These are phyloP conservation scores for Aspergillus piperis DNA, from an alignment of 2,329 filamentous ascomycete species.

Conservation along the genomic window DNA sequence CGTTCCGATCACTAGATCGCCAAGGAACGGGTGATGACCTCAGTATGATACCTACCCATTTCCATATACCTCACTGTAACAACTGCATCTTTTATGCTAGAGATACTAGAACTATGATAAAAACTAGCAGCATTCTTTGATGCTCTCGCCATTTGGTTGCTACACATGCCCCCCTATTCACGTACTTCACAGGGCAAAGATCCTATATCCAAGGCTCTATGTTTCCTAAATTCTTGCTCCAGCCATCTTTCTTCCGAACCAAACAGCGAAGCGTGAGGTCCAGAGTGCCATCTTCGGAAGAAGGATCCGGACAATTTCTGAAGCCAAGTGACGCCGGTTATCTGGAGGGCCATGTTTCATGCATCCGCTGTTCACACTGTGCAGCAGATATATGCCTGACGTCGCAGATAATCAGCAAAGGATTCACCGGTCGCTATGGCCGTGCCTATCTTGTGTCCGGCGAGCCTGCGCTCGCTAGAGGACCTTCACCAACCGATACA, in stretches of 20 bases:
- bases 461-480: conserved; percentile 34
- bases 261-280: conserved; percentile 18
- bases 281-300: conserved; percentile 7
- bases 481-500: conserved; percentile 34
- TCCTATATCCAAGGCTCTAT: conserved; percentile 19
- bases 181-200: background rate
- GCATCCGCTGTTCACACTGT: conserved; percentile 61
- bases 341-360: conserved; percentile 52
- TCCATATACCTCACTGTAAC: background rate
- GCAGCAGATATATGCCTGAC: conserved; percentile 60
- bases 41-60: background rate
- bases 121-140: too few relatives aligned
- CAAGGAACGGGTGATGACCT: conserved; percentile 3
- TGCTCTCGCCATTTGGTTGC: background rate
- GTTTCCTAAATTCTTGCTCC: conserved; percentile 56
- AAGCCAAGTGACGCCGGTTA: conserved; percentile 33
- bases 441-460: conserved; percentile 64
- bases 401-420: conserved; percentile 63
- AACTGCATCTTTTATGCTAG: background rate
- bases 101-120: background rate
- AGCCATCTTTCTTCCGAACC: conserved; percentile 51
- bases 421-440: conserved; percentile 65
- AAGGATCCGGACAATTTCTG: background rate
- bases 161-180: background rate
- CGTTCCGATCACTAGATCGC: background rate